These are phyloP conservation scores for Albizia julibrissin DNA, from an alignment of 306 rosid genomes.

Conservation along the genomic window DNA sequence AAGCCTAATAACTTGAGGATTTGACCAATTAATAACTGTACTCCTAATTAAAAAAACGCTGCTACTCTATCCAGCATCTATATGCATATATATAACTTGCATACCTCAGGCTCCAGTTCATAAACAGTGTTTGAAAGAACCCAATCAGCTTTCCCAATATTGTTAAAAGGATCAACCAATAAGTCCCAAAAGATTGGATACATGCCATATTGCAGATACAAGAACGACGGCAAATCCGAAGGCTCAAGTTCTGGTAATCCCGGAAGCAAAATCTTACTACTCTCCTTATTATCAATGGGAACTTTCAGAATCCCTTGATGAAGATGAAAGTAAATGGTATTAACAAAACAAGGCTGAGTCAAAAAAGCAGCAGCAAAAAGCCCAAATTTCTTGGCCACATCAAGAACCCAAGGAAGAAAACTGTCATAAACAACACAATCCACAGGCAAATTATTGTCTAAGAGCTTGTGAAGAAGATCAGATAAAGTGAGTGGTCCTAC, in stretches of 20 bases:
- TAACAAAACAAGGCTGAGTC: not conserved
- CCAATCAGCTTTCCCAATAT: not conserved
- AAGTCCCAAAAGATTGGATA: not conserved
- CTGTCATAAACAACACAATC: not conserved
- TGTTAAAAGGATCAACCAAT: not conserved
- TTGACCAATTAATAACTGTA: too few species aligned
- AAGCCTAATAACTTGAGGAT: too few species aligned
- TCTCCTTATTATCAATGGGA: not conserved
- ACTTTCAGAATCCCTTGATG: not conserved
- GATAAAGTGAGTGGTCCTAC: not conserved
- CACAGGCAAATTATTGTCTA: not conserved
- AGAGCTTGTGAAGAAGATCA: not conserved
- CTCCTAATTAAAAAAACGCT: too few species aligned
- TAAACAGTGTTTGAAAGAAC: not conserved
- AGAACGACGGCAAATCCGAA: not conserved
- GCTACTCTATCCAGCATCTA: too few species aligned
- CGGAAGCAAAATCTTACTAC: not conserved
- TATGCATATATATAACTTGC: not conserved
- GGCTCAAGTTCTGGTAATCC: not conserved
- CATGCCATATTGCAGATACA: not conserved
- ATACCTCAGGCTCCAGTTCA: not conserved
- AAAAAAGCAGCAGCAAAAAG: not conserved
- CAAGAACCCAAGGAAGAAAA: not conserved
- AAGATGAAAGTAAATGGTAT: not conserved
- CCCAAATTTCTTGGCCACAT: not conserved